These are phyloP conservation scores for Paraurostyla sp. DNA, from an alignment of 73 alveolate genomes.

Conservation along the genomic window DNA sequence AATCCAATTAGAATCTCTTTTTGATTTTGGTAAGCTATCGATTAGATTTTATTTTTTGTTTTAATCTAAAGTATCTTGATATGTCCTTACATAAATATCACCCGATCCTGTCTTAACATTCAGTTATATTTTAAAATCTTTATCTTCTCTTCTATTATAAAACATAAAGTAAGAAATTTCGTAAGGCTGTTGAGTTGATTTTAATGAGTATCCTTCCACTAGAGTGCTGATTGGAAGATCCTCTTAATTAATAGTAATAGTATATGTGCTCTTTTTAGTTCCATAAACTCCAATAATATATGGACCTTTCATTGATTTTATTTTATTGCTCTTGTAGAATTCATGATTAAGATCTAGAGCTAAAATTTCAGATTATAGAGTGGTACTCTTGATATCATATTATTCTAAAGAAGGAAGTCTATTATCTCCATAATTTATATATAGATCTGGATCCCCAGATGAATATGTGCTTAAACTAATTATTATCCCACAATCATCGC, in stretches of 20 bases:
- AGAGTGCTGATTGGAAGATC: conserved; percentile 6
- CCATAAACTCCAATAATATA: conserved; percentile 59
- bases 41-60: background rate
- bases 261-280: background rate
- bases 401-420: conserved; percentile 38
- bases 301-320: conserved; percentile 44
- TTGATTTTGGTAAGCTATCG: background rate
- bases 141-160: background rate
- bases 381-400: conserved; percentile 25
- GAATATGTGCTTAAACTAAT: background rate
- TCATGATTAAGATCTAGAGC: conserved; percentile 24
- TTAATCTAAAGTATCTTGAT: background rate
- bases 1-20: conserved; percentile 8
- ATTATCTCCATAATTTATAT: conserved; percentile 56
- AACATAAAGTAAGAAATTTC: conserved; percentile 19
- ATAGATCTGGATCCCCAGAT: conserved; percentile 67
- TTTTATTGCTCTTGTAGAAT: conserved; percentile 41
- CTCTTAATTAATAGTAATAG: background rate
- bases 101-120: conserved; percentile 2
- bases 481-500: conserved; percentile 26
- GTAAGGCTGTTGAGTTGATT: conserved; percentile 22
- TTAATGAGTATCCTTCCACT: background rate
- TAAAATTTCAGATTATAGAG: conserved; percentile 37
- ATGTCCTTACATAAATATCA: conserved; percentile 9
- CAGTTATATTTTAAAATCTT: background rate